A percentile compares a stretch with the other conserved stretches of the same genome.
phyloP scores from a whole-genome alignment of 805 yeast species.

The Zygosaccharomyces gambellarensis region DNA sequence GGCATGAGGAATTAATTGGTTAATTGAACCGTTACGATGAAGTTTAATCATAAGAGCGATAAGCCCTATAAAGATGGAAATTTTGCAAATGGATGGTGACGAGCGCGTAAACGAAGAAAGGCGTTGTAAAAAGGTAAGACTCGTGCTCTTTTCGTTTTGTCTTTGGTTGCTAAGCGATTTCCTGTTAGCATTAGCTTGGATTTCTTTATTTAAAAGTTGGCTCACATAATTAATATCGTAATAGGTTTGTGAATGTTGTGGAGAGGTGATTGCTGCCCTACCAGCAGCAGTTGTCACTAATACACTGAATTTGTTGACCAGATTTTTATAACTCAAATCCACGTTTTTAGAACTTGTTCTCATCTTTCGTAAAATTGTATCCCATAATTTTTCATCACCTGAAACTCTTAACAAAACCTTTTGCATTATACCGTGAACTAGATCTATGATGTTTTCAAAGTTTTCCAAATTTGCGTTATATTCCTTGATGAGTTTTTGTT shows the following conservation, averaged over 20 bases:
- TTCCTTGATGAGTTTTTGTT: slow-evolving; percentile 39
- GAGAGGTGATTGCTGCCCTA: not conserved
- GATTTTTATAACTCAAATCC: slow-evolving; percentile 8
- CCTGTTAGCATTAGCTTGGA: slow-evolving; percentile 16
- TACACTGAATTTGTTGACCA: slow-evolving; percentile 29
- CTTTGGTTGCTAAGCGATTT: slow-evolving; percentile 5
- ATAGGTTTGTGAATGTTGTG: not conserved
- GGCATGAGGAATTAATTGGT: slow-evolving; percentile 8
- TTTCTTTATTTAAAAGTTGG: slow-evolving; percentile 17
- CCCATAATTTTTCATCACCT: slow-evolving; percentile 17
- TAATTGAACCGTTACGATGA: slow-evolving; percentile 8
- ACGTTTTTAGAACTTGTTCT: slow-evolving; percentile 3
- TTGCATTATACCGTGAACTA: slow-evolving; percentile 40
- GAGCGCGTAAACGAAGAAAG: slow-evolving; percentile 8
- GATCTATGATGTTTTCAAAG: slow-evolving; percentile 34
- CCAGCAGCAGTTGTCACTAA: slow-evolving; percentile 28
- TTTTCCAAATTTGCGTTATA: slow-evolving; percentile 18
- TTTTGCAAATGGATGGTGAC: slow-evolving; percentile 10
- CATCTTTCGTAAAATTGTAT: slow-evolving; percentile 12
- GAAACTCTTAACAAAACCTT: slow-evolving; percentile 31
- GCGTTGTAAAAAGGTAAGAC: slow-evolving; percentile 5
- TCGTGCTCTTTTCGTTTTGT: slow-evolving; percentile 3
- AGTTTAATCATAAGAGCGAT: slow-evolving; percentile 11
- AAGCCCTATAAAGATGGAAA: slow-evolving; percentile 14
- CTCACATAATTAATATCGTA: slow-evolving; percentile 9